A percentile compares a stretch with the other conserved stretches of the same genome.
Conservation (phyloP, 345 rosid species). For the Arabidopsis arenosa region DNA sequence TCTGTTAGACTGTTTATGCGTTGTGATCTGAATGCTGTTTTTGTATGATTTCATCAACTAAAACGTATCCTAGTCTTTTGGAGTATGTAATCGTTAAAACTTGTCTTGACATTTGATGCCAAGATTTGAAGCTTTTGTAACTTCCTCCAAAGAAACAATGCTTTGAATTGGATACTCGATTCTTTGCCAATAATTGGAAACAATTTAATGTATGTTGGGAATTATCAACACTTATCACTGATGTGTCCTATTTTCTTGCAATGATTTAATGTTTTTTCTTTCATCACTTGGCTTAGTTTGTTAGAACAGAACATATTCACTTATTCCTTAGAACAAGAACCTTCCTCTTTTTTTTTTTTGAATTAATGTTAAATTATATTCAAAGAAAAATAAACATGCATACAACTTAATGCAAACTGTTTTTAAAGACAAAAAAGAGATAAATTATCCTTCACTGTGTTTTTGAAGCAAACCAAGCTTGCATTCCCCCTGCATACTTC, state of each 20-base stretch:
- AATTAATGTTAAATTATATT: too few relatives aligned
- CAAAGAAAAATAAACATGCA: too few relatives aligned
- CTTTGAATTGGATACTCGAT: conserved; percentile 5
- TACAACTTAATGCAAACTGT: too few relatives aligned
- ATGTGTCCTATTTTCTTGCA: background rate
- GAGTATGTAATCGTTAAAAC: background rate
- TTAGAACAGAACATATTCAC: background rate
- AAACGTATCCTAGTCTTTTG: background rate
- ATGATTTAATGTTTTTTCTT: background rate
- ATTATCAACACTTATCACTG: background rate
- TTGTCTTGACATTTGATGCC: conserved; percentile 6
- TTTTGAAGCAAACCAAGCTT: too few relatives aligned
- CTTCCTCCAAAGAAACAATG: conserved; percentile 4
- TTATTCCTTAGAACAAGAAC: background rate
- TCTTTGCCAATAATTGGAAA: background rate
- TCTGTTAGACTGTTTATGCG: background rate
- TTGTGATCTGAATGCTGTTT: conserved; percentile 5
- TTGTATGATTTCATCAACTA: background rate
- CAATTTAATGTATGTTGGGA: background rate
- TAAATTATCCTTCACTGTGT: too few relatives aligned
- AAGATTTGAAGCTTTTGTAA: conserved; percentile 18
- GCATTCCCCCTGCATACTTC: too few relatives aligned
- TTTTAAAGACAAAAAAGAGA: too few relatives aligned
- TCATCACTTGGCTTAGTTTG: background rate
- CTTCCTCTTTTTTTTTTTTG: background rate